These are phyloP conservation scores for Mycocentrospora acerina DNA, from an alignment of 2,329 filamentous ascomycete species.

Conservation along the genomic window DNA sequence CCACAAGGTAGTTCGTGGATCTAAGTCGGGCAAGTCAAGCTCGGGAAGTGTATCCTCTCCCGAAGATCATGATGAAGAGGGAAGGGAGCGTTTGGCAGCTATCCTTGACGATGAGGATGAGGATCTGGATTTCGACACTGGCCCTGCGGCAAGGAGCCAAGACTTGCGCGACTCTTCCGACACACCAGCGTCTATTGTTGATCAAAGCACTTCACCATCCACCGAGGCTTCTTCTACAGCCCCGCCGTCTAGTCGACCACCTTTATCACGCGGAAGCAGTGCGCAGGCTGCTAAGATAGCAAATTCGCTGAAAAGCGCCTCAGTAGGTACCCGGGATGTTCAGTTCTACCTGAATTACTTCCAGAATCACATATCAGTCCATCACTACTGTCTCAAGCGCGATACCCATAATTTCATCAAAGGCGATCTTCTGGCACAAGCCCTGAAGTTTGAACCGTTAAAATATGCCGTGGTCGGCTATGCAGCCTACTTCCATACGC, in stretches of 20 bases:
- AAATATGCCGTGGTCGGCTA: conserved; percentile 87
- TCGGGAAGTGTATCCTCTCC: conserved; percentile 54
- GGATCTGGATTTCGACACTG: conserved; percentile 36
- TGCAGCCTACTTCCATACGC: conserved; percentile 79
- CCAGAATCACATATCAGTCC: conserved; percentile 72
- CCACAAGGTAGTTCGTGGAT: conserved; percentile 48
- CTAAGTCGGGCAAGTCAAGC: conserved; percentile 47
- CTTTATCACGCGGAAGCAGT: conserved; percentile 37
- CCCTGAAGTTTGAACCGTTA: conserved; percentile 75
- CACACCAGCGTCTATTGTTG: conserved; percentile 44
- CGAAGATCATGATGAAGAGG: conserved; percentile 50
- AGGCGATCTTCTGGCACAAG: conserved; percentile 68
- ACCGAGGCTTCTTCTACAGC: conserved; percentile 48
- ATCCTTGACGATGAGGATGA: conserved; percentile 52
- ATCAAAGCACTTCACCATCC: conserved; percentile 55
- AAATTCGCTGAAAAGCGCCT: conserved; percentile 11
- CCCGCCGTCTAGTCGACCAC: conserved; percentile 28
- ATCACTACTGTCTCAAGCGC: conserved; percentile 78
- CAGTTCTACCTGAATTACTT: conserved; percentile 80
- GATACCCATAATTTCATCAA: conserved; percentile 74
- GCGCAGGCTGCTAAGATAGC: conserved; percentile 25
- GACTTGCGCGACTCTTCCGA: conserved; percentile 39
- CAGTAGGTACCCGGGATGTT: conserved; percentile 63
- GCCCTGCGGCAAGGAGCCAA: conserved; percentile 18
- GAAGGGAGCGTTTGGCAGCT: conserved; percentile 42